Conservation (phyloP, 2,329 filamentous ascomycete species). For the Alternaria triticimaculans region DNA sequence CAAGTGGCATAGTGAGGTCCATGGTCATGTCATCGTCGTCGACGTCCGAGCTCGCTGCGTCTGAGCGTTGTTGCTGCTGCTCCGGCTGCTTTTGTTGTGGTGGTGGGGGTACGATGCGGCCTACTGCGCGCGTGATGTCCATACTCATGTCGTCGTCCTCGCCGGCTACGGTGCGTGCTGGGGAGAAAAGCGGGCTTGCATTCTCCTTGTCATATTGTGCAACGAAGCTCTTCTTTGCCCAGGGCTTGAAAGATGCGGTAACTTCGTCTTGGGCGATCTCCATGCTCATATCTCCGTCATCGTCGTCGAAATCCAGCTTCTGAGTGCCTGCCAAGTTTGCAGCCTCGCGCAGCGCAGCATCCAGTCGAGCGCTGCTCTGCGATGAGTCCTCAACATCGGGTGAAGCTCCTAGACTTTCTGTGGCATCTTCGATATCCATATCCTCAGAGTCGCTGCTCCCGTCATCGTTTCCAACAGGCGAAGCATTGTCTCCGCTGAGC, state of each 20-base stretch:
- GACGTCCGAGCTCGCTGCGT: conserved; percentile 45
- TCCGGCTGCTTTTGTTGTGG: conserved; percentile 37
- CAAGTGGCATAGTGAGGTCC: conserved; percentile 64
- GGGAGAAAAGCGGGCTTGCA: conserved; percentile 55
- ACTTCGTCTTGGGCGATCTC: conserved; percentile 68
- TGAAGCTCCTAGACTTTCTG: conserved; percentile 64
- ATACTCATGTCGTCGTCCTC: conserved; percentile 78
- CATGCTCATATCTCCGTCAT: conserved; percentile 60
- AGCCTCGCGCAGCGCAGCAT: conserved; percentile 79
- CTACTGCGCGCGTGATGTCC: conserved; percentile 87
- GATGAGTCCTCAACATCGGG: conserved; percentile 63
- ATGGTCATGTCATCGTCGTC: conserved; percentile 59
- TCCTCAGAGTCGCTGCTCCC: conserved; percentile 64
- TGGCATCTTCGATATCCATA: conserved; percentile 69
- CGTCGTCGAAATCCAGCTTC: conserved; percentile 60
- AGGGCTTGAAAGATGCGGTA: conserved; percentile 76
- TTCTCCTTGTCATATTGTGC: conserved; percentile 57
- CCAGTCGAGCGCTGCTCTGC: conserved; percentile 74
- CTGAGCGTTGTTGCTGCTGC: conserved; percentile 21
- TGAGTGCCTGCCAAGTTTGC: conserved; percentile 77
- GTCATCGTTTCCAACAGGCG: conserved; percentile 52
- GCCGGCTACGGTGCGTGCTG: conserved; percentile 50
- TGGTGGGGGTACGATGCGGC: conserved; percentile 70
- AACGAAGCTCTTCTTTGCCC: conserved; percentile 65
- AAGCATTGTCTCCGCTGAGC: conserved; percentile 66